A percentile compares a stretch with the other conserved stretches of the same genome.
These are phyloP conservation scores for Pythium sp. DNA, from an alignment of 352 stramenopile genomes.

Conservation along the genomic window DNA sequence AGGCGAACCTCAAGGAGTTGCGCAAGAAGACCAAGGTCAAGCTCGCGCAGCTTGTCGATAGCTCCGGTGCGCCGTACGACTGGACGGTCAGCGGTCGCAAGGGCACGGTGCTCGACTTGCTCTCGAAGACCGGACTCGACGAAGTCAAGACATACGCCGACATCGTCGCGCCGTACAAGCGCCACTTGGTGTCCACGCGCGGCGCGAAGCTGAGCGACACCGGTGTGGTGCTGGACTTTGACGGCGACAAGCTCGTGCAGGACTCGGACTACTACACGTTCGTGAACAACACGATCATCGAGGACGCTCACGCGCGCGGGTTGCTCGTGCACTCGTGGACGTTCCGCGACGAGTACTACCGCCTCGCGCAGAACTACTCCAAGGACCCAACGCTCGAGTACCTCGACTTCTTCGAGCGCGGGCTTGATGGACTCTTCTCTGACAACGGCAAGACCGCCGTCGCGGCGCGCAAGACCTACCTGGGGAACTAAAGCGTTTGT, in stretches of 20 bases:
- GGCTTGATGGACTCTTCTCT: slow-evolving; percentile 61
- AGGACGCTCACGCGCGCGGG: slow-evolving; percentile 52
- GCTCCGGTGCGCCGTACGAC: slow-evolving; percentile 43
- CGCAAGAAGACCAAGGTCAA: slow-evolving; percentile 64
- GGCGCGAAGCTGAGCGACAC: slow-evolving; percentile 34
- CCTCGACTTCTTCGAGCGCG: slow-evolving; percentile 58
- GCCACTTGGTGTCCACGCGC: slow-evolving; percentile 63
- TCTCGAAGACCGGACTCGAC: slow-evolving; percentile 52
- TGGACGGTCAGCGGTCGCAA: slow-evolving; percentile 57
- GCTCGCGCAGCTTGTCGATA: slow-evolving; percentile 56
- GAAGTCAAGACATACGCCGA: slow-evolving; percentile 67
- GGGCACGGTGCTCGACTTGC: slow-evolving; percentile 48
- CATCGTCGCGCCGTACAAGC: slow-evolving; percentile 80
- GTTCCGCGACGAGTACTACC: slow-evolving; percentile 68
- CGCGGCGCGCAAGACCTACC: slow-evolving; percentile 34
- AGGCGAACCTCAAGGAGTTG: slow-evolving; percentile 64
- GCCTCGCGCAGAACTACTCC: slow-evolving; percentile 61
- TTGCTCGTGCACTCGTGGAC: slow-evolving; percentile 62
- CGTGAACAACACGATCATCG: slow-evolving; percentile 38
- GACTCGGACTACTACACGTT: slow-evolving; percentile 62
- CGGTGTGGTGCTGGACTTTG: slow-evolving; percentile 48
- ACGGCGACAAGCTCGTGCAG: slow-evolving; percentile 55
- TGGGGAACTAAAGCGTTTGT: slow-evolving; percentile 16
- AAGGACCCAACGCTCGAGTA: slow-evolving; percentile 59
- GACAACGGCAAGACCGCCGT: slow-evolving; percentile 62